These are phyloP conservation scores for Amphichorda felina DNA, from an alignment of 2,329 filamentous ascomycete species.

Conservation along the genomic window DNA sequence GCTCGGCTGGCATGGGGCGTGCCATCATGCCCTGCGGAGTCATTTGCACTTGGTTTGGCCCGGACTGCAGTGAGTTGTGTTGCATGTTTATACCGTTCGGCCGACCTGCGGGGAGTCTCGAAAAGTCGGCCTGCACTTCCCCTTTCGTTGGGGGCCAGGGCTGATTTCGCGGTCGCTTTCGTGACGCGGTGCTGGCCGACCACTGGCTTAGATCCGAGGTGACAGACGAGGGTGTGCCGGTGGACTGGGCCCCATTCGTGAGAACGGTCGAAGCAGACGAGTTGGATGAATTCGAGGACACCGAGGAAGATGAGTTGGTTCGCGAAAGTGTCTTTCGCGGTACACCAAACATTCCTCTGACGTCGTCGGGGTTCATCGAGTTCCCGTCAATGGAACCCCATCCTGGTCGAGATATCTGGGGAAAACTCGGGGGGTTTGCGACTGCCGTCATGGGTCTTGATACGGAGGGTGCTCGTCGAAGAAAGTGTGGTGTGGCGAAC, in stretches of 20 bases:
- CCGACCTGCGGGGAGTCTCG: constrained; percentile 29
- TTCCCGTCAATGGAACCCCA: constrained; percentile 49
- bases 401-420: constrained; percentile 52
- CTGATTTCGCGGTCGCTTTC: constrained; percentile 36
- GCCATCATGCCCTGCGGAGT: constrained; percentile 33
- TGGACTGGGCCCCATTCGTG: constrained; percentile 46
- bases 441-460: constrained; percentile 49
- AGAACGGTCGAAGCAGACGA: constrained; percentile 53
- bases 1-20: constrained; percentile 51
- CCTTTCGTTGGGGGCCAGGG: constrained; percentile 37
- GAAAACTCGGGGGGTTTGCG: constrained; percentile 51
- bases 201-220: constrained; percentile 38
- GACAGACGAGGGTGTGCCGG: constrained; percentile 40
- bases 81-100: constrained; percentile 27
- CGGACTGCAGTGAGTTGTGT: constrained; percentile 17
- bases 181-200: constrained; percentile 31
- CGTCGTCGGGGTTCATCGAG: constrained; percentile 74
- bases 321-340: constrained; percentile 79
- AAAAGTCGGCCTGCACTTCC: constrained; percentile 34
- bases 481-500: not conserved
- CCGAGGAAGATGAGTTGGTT: constrained; percentile 82
- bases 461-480: not conserved
- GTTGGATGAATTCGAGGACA: constrained; percentile 41
- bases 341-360: constrained; percentile 77
- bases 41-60: constrained; percentile 13